Percentiles rank a stretch among this genome's conserved stretches.
Conservation (phyloP, 2,329 filamentous ascomycete species). For the Pezizomycotina sp. region DNA sequence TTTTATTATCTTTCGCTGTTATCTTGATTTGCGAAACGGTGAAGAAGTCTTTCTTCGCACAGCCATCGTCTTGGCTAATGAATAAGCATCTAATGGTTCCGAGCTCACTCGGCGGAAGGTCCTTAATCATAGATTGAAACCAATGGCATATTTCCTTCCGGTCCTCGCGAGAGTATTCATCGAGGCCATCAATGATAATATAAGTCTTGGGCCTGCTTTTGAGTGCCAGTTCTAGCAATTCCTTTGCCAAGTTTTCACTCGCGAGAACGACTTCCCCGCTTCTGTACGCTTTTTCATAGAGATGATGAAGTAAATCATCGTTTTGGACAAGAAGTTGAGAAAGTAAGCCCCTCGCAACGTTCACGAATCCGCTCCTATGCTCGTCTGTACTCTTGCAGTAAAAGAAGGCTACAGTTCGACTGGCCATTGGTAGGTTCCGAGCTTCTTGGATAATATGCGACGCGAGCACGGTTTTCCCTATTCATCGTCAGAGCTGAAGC, state of each 20-base stretch:
- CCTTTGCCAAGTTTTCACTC: slow-evolving; percentile 22
- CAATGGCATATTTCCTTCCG: slow-evolving; percentile 26
- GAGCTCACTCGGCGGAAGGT: too few relatives aligned
- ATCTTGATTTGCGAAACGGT: slow-evolving; percentile 24
- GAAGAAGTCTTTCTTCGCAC: slow-evolving; percentile 25
- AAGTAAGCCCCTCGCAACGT: slow-evolving; percentile 28
- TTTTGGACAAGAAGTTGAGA: slow-evolving; percentile 27
- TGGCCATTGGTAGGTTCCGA: slow-evolving; percentile 12
- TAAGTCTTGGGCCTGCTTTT: slow-evolving; percentile 26
- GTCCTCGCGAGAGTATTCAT: slow-evolving; percentile 30
- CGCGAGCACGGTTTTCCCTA: slow-evolving; percentile 33
- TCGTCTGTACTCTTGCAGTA: slow-evolving; percentile 30
- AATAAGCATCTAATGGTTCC: slow-evolving; percentile 27
- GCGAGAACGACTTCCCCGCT: slow-evolving; percentile 25
- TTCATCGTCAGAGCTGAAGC: slow-evolving; percentile 11
- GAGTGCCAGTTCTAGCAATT: slow-evolving; percentile 27
- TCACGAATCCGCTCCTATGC: slow-evolving; percentile 24
- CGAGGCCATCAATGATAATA: slow-evolving; percentile 34
- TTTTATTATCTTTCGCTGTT: slow-evolving; percentile 20
- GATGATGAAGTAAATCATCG: slow-evolving; percentile 25
- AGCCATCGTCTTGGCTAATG: slow-evolving; percentile 26
- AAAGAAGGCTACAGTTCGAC: slow-evolving; percentile 30
- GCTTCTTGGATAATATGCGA: slow-evolving; percentile 30
- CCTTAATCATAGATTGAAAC: slow-evolving; percentile 22
- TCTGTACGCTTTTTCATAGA: slow-evolving; percentile 26